Evolutionary conservation across 495 filamentous ascomycete genomes (phyloP), one percentile per base, ranked within the genome.

Genomic region (Aspergillus kassunensis): DNA sequence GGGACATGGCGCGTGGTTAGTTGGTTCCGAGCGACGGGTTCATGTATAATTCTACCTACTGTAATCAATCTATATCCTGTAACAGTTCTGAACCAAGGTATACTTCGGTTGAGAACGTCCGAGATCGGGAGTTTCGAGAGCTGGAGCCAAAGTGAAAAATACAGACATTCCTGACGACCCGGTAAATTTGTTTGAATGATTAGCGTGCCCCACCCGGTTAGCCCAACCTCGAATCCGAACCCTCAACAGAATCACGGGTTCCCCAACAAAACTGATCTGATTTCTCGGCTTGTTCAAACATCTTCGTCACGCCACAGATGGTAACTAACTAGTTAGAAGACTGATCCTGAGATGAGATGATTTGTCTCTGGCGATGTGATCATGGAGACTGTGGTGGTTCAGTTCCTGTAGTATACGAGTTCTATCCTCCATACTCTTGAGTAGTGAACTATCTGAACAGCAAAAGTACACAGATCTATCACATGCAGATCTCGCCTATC

Each of bases 1-100:
- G 44, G 80, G 75, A n/a, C 72, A 79, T 0, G 77, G 76, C 11
- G 82, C 86, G 24, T 75, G 85, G 75, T 72, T 88, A 33, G 59
- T 89, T 18, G 83, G 85, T 63, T 68, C 72, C 13, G 73, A 71
- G 46, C 68, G 71, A 15, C 59, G 74, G 44, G 67, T 64, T 44
- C 47, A 42, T 11, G 34, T 19, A 16, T 36, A 39, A n/a, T 39
- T 19, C 36, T 9, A 19, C 3, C n/a, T n/a, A n/a, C n/a, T n/a
- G n/a, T n/a, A n/a, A n/a, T n/a, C n/a, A n/a, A n/a, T n/a, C n/a
- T n/a, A n/a, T n/a, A n/a, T n/a, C n/a, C n/a, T n/a, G n/a, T n/a
- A n/a, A n/a, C n/a, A n/a, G n/a, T n/a, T n/a, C n/a, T n/a, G n/a
- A n/a, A n/a, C n/a, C n/a, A n/a, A n/a, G n/a, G n/a, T n/a, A n/a